Evolutionary conservation across 306 rosid genomes (phyloP).

Genomic region (Argentina anserina): DNA sequence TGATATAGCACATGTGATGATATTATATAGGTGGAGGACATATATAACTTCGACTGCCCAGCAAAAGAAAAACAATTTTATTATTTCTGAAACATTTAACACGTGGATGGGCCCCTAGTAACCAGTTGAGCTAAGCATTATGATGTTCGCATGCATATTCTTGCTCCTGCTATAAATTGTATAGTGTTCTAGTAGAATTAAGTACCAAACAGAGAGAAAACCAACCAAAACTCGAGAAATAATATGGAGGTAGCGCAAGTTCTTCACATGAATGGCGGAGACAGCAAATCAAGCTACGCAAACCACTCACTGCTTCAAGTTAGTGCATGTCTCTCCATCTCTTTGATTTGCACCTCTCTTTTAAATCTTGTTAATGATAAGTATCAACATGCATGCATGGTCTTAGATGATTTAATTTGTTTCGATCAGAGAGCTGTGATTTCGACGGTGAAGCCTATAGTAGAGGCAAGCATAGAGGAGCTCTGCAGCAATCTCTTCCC

Average conservation of each 20-base stretch:
- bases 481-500: conserved; percentile 11
- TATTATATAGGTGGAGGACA: no score
- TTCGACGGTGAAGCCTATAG: conserved; percentile 1
- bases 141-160: background rate
- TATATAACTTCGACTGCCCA: no score
- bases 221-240: background rate
- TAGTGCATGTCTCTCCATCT: background rate
- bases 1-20: no score
- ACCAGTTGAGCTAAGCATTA: background rate
- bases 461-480: conserved; percentile 22
- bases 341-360: background rate
- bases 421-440: conserved; percentile 9
- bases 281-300: conserved; percentile 15
- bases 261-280: conserved; percentile 21
- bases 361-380: background rate
- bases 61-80: background rate
- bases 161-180: background rate
- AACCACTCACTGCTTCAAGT: conserved; percentile 19
- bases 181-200: background rate
- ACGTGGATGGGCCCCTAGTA: background rate
- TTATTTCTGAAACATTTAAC: no score
- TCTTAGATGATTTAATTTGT: background rate
- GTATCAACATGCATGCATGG: background rate
- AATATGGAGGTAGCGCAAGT: conserved; percentile 15
- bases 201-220: background rate